These are phyloP conservation scores for Nothophaeocryptopus gaeumannii DNA, from an alignment of 2,329 filamentous ascomycete species.

Conservation along the genomic window DNA sequence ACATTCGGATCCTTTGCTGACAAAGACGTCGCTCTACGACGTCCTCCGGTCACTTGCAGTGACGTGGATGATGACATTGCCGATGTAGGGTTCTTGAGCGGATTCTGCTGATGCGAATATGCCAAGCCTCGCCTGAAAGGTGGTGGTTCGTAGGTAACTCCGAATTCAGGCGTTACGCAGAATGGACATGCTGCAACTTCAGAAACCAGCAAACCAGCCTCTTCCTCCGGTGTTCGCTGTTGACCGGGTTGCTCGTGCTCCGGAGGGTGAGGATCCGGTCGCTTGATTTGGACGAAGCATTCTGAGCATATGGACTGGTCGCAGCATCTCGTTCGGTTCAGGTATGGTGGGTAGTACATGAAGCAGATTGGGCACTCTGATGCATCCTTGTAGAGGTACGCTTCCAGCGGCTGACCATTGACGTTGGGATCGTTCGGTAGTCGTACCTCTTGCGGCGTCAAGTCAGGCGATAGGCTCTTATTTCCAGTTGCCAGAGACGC, in stretches of 20 bases:
- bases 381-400: slow-evolving; percentile 88
- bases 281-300: slow-evolving; percentile 98
- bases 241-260: slow-evolving; percentile 54
- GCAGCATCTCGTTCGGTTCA: slow-evolving; percentile 93
- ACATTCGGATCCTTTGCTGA: slow-evolving; percentile 82
- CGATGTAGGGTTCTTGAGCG: slow-evolving; percentile 56
- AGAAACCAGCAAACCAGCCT: slow-evolving; percentile 70
- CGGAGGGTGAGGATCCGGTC: slow-evolving; percentile 83
- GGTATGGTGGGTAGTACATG: slow-evolving; percentile 87
- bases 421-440: slow-evolving; percentile 81
- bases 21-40: slow-evolving; percentile 65
- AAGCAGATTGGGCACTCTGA: slow-evolving; percentile 95
- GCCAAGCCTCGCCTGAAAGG: slow-evolving; percentile 80
- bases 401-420: slow-evolving; percentile 91
- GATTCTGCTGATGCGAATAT: slow-evolving; percentile 56
- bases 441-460: slow-evolving; percentile 72
- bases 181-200: slow-evolving; percentile 92
- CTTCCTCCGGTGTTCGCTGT: slow-evolving; percentile 40
- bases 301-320: slow-evolving; percentile 96
- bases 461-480: slow-evolving; percentile 66
- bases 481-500: slow-evolving; percentile 72
- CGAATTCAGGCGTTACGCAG: slow-evolving; percentile 91
- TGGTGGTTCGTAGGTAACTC: slow-evolving; percentile 89
- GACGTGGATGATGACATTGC: slow-evolving; percentile 88
- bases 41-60: slow-evolving; percentile 51